Evolutionary conservation across 2,329 filamentous ascomycete species (phyloP).

Genomic region (Cephalotrichum gorgonifer): DNA sequence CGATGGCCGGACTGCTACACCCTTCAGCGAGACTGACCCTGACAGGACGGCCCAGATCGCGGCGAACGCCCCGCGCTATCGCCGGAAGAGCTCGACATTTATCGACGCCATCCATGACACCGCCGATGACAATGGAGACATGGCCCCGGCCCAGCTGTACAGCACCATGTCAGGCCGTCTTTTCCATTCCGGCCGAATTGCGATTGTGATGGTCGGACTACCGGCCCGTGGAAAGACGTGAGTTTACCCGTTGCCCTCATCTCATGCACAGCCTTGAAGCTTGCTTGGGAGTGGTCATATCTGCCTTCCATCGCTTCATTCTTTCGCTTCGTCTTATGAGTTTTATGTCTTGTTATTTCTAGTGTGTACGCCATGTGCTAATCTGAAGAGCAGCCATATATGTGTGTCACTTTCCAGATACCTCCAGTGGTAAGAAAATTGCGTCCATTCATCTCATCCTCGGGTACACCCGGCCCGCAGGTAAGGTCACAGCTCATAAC

Average conservation of each 20-base stretch:
- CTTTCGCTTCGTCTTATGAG: not conserved
- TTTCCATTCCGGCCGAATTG: conserved; percentile 94
- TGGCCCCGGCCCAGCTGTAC: conserved; percentile 94
- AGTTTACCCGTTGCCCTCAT: conserved; percentile 19
- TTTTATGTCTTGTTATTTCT: not conserved
- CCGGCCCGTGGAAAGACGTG: conserved; percentile 93
- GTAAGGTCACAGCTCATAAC: not conserved
- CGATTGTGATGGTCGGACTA: conserved; percentile 91
- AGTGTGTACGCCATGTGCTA: not conserved
- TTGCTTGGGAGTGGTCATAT: not conserved
- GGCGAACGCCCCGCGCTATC: conserved; percentile 80
- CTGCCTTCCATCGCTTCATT: not conserved
- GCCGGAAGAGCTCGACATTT: conserved; percentile 88
- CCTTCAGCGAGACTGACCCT: conserved; percentile 10
- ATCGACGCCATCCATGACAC: conserved; percentile 96
- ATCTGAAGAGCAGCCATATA: conserved; percentile 54
- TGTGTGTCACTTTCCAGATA: conserved; percentile 93
- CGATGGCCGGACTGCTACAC: not conserved
- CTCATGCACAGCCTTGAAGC: not conserved
- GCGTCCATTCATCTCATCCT: conserved; percentile 5
- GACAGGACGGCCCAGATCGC: conserved; percentile 80
- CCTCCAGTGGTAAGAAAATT: conserved; percentile 60
- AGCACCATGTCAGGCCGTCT: conserved; percentile 95
- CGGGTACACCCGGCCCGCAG: not conserved
- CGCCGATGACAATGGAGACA: conserved; percentile 58